Evolutionary conservation across 2,329 filamentous ascomycete species (phyloP).

Genomic region (Metarhizium humberi): DNA sequence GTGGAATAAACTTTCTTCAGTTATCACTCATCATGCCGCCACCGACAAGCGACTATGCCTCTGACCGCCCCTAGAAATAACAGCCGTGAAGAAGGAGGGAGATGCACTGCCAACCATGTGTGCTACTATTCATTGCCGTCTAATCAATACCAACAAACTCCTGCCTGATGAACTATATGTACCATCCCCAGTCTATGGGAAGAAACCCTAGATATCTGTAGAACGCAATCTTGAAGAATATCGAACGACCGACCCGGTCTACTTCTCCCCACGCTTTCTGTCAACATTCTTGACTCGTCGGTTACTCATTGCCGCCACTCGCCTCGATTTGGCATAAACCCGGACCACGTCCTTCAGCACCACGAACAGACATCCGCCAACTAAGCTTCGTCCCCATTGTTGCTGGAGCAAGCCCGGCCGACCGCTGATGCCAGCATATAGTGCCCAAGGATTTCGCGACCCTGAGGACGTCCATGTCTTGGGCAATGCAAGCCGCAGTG

Average conservation of each 20-base stretch:
- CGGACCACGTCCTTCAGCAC: slow-evolving; percentile 63
- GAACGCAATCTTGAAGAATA: neutral
- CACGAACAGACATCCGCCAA: slow-evolving; percentile 83
- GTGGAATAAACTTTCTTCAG: too few relatives aligned
- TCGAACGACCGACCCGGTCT: neutral
- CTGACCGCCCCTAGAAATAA: too few relatives aligned
- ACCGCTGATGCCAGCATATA: slow-evolving; percentile 13
- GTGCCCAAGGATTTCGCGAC: slow-evolving; percentile 14
- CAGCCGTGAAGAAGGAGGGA: too few relatives aligned
- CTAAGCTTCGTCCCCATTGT: slow-evolving; percentile 79
- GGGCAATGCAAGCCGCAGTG: slow-evolving; percentile 62
- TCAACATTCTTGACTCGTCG: slow-evolving; percentile 45
- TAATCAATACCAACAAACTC: neutral
- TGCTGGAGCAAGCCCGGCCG: slow-evolving; percentile 65
- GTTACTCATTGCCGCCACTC: slow-evolving; percentile 44
- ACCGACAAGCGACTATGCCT: too few relatives aligned
- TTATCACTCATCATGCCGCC: neutral
- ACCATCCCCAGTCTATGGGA: neutral
- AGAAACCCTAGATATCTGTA: neutral
- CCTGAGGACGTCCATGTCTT: slow-evolving; percentile 50
- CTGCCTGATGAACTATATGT: neutral
- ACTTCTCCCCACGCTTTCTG: slow-evolving; percentile 16
- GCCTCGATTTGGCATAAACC: slow-evolving; percentile 55
- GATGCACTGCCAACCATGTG: too few relatives aligned
- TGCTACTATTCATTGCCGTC: too few relatives aligned